phyloP scores from a whole-genome alignment of 2,329 filamentous ascomycete genomes.

The Emergomyces orientalis region DNA sequence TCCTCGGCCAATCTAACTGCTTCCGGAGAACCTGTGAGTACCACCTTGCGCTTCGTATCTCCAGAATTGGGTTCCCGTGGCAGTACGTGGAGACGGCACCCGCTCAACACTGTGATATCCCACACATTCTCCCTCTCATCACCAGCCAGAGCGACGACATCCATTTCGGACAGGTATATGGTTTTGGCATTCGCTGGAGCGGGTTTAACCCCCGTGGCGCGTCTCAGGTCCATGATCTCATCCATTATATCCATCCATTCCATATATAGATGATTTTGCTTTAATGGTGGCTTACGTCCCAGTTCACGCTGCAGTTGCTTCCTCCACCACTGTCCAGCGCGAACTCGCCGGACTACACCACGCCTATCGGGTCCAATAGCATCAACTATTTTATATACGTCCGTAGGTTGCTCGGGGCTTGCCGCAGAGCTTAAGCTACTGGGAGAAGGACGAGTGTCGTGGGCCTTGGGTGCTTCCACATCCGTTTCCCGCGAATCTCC shows the following conservation, averaged over 20 bases:
- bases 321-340: background rate
- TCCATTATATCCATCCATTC: constrained; percentile 22
- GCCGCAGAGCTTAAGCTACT: background rate
- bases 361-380: background rate
- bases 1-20: constrained; percentile 26
- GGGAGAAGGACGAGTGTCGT: background rate
- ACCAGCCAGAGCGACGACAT: constrained; percentile 27
- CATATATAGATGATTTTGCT: background rate
- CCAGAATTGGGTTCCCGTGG: constrained; percentile 22
- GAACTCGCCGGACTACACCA: background rate
- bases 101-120: constrained; percentile 27
- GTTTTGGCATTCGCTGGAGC: constrained; percentile 21
- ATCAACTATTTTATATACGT: background rate
- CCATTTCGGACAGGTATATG: constrained; percentile 29
- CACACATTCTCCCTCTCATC: constrained; percentile 31
- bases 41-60: constrained; percentile 26
- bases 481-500: background rate
- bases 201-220: constrained; percentile 13
- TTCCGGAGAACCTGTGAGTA: constrained; percentile 28
- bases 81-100: constrained; percentile 32
- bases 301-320: background rate
- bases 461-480: background rate
- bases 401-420: background rate
- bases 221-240: constrained; percentile 21
- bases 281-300: background rate